These are phyloP conservation scores for Quercus berberidifolia DNA, from an alignment of 306 rosid species.

Conservation along the genomic window DNA sequence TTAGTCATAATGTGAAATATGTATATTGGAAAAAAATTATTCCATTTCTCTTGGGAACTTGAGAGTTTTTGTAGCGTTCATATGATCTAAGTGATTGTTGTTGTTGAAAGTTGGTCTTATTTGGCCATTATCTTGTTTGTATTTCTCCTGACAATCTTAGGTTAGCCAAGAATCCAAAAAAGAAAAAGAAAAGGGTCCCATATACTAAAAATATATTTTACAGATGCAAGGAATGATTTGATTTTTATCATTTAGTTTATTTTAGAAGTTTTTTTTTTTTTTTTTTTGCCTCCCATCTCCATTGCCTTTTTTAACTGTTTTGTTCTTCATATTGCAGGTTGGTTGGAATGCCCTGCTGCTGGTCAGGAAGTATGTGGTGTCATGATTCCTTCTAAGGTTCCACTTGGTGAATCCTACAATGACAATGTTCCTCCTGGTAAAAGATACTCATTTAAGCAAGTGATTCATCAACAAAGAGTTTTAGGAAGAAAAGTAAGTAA, in stretches of 20 bases:
- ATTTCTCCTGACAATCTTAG: background rate
- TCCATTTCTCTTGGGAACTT: background rate
- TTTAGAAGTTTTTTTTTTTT: background rate
- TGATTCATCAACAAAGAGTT: conserved; percentile 91
- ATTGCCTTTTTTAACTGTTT: background rate
- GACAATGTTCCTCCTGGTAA: conserved; percentile 81
- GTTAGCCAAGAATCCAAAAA: too few relatives aligned
- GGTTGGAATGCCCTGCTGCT: conserved; percentile 90
- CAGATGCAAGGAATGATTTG: background rate
- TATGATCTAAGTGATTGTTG: background rate
- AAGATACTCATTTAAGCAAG: conserved; percentile 99
- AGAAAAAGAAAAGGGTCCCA: background rate
- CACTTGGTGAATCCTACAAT: conserved; percentile 80
- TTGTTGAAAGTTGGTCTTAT: background rate
- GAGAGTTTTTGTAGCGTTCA: background rate
- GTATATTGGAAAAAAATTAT: background rate
- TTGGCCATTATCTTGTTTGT: background rate
- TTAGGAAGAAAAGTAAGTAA: conserved; percentile 78
- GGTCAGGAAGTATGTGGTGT: conserved; percentile 65
- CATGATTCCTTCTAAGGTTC: conserved; percentile 99
- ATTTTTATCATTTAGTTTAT: background rate
- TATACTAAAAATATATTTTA: background rate
- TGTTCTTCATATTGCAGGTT: conserved; percentile 54
- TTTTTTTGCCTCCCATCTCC: background rate
- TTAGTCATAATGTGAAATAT: background rate